Evolutionary conservation across 768 basidiomycete genomes (phyloP).

Genomic region (Harrya chromipes): DNA sequence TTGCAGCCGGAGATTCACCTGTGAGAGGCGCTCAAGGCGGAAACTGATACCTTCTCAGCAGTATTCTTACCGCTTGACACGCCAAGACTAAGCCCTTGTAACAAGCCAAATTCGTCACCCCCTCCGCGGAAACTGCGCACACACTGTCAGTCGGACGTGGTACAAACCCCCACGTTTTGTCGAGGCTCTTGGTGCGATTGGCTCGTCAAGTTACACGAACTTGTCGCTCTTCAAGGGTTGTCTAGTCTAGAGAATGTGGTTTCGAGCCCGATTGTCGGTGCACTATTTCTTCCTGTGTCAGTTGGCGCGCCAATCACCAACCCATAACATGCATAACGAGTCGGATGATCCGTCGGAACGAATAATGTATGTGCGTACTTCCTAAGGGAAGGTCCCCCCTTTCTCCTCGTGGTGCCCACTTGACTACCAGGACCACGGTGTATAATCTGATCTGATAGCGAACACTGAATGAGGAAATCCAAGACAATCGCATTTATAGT

Average conservation of each 20-base stretch:
- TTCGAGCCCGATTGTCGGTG: conserved; percentile 14
- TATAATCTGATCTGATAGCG: conserved; percentile 7
- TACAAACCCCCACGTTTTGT: not conserved
- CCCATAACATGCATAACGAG: not conserved
- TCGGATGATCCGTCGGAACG: conserved; percentile 7
- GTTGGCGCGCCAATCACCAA: not conserved
- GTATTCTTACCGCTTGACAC: conserved; percentile 8
- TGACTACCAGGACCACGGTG: conserved; percentile 12
- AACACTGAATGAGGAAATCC: conserved; percentile 12
- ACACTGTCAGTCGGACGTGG: not conserved
- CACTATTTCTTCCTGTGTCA: conserved; percentile 3
- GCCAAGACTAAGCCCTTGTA: conserved; percentile 1
- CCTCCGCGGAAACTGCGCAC: not conserved
- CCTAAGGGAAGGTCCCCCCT: conserved; percentile 9
- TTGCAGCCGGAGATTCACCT: not conserved
- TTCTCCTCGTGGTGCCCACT: conserved; percentile 15
- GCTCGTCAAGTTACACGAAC: not conserved
- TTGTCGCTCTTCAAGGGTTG: not conserved
- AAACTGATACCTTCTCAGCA: not conserved
- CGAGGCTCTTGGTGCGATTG: not conserved
- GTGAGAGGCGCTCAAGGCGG: not conserved
- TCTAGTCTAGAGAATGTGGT: not conserved
- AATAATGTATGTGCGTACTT: conserved; percentile 8
- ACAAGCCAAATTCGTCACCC: not conserved
- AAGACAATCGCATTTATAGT: conserved; percentile 24